Conservation (phyloP, 2,329 filamentous ascomycete genomes). For the Aspergillus texensis region DNA sequence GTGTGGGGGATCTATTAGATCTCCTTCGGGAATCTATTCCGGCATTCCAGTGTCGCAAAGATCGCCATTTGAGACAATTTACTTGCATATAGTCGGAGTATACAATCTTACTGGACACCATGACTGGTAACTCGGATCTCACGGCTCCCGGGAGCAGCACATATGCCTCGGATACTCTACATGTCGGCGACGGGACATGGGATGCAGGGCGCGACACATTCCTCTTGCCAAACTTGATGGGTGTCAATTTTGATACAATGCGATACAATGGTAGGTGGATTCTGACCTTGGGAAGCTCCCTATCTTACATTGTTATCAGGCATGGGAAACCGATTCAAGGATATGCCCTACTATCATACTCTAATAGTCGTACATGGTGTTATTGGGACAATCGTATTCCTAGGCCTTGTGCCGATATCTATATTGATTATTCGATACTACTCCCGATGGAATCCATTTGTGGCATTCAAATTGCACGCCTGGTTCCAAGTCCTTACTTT, state of each 20-base stretch:
- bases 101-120: conserved; percentile 19
- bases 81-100: conserved; percentile 9
- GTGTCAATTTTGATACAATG: conserved; percentile 68
- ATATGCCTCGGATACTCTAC: conserved; percentile 63
- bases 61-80: conserved; percentile 16
- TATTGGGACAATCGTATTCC: conserved; percentile 63
- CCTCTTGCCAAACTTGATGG: conserved; percentile 65
- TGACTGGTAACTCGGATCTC: conserved; percentile 44
- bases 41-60: conserved; percentile 42
- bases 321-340: conserved; percentile 68
- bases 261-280: conserved; percentile 62
- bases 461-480: conserved; percentile 63
- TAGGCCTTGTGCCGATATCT: conserved; percentile 61
- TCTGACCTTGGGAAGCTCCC: background rate
- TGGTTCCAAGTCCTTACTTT: conserved; percentile 66
- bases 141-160: conserved; percentile 62
- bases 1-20: conserved; percentile 49
- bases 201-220: conserved; percentile 64
- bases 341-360: conserved; percentile 60
- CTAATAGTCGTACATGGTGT: conserved; percentile 64
- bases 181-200: conserved; percentile 70
- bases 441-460: conserved; percentile 54
- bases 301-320: conserved; percentile 44
- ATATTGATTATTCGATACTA: conserved; percentile 65
- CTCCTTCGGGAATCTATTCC: conserved; percentile 39